Conservation (phyloP, 495 filamentous ascomycete species). For the Penicillium angulare region DNA sequence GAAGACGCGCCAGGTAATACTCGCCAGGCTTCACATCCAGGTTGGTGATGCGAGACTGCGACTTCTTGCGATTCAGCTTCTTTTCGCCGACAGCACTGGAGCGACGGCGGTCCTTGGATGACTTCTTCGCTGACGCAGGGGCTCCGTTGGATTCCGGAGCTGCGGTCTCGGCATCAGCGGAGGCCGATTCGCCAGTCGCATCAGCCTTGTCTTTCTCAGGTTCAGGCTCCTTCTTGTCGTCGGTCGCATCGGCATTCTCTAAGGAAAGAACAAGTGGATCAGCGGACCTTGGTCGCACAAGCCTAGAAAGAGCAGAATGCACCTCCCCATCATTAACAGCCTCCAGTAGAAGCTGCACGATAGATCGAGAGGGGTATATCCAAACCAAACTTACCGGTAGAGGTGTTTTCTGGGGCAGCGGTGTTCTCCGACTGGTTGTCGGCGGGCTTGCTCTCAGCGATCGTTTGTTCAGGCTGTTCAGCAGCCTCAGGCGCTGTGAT, state of each 20-base stretch:
- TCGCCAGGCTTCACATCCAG: conserved; percentile 81
- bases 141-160: conserved; percentile 43
- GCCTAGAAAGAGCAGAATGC: not conserved
- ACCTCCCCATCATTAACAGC: not conserved
- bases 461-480: conserved; percentile 35
- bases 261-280: conserved; percentile 11
- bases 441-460: conserved; percentile 28
- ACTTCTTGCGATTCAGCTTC: conserved; percentile 84
- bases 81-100: conserved; percentile 61
- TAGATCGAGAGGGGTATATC: not conserved
- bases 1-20: conserved; percentile 81
- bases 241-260: conserved; percentile 29
- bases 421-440: conserved; percentile 31
- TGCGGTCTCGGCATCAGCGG: conserved; percentile 19
- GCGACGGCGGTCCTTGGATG: conserved; percentile 62
- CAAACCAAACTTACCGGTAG: conserved; percentile 31
- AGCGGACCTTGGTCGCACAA: conserved; percentile 29
- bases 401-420: conserved; percentile 31
- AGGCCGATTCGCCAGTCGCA: no score
- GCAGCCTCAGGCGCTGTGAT: conserved; percentile 33
- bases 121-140: conserved; percentile 43
- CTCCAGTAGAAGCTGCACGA: conserved; percentile 1
- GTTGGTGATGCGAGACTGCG: conserved; percentile 65
- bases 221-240: conserved; percentile 34
- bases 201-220: conserved; percentile 22